Evolutionary conservation across 2,329 filamentous ascomycete genomes (phyloP).

Genomic region (Trichoderma atroviride): DNA sequence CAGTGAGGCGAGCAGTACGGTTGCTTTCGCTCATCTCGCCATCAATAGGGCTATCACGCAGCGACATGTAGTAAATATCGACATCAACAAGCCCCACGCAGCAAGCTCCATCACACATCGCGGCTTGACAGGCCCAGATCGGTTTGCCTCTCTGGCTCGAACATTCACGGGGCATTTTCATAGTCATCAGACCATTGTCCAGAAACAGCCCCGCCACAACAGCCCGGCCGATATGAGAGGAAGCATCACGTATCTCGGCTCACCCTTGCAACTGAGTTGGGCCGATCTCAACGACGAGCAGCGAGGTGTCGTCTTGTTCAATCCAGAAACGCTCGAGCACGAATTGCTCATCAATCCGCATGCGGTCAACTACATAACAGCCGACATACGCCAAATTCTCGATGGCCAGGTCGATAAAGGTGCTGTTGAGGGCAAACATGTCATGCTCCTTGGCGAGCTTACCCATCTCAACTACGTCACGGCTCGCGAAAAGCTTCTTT

Average conservation of each 20-base stretch:
- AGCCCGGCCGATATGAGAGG: constrained; percentile 20
- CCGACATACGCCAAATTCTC: constrained; percentile 26
- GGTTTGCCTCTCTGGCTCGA: constrained; percentile 31
- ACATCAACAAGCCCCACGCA: neutral
- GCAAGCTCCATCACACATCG: constrained; percentile 24
- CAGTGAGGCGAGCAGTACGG: constrained; percentile 28
- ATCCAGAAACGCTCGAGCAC: constrained; percentile 31
- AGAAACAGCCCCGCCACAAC: constrained; percentile 6
- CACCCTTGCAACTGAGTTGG: constrained; percentile 31
- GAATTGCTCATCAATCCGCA: constrained; percentile 30
- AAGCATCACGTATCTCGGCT: constrained; percentile 32
- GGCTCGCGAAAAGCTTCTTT: constrained; percentile 30
- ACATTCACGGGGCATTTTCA: constrained; percentile 34
- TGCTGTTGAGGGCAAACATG: constrained; percentile 26
- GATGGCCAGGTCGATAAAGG: neutral
- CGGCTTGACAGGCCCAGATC: constrained; percentile 29
- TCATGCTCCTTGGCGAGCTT: constrained; percentile 30
- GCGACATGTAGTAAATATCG: constrained; percentile 15
- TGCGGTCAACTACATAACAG: constrained; percentile 28
- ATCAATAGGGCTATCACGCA: constrained; percentile 34
- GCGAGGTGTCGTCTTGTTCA: constrained; percentile 30
- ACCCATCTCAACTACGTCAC: constrained; percentile 26
- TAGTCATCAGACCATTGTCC: constrained; percentile 30
- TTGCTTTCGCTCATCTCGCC: constrained; percentile 33
- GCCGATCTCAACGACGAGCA: constrained; percentile 31